phyloP scores from a whole-genome alignment of 352 stramenopile species.

The Vaucheria bursata region DNA sequence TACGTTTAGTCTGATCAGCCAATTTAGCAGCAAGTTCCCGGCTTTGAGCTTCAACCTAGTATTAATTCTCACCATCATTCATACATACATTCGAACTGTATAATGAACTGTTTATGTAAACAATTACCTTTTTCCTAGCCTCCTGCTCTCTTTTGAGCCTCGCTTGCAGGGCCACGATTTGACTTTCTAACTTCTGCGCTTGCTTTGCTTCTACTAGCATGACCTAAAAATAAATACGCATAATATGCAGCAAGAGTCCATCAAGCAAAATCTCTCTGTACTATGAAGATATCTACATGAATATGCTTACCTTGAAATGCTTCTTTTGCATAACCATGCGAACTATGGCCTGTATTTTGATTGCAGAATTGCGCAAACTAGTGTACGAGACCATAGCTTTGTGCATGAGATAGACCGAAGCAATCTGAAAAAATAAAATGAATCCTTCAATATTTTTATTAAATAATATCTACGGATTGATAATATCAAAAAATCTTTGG shows the following conservation, averaged over 20 bases:
- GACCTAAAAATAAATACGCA: background rate
- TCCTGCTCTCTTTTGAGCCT: slow-evolving; percentile 77
- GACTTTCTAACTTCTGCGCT: slow-evolving; percentile 89
- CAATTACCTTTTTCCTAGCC: slow-evolving; percentile 51
- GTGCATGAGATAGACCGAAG: background rate
- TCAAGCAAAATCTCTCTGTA: too few relatives aligned
- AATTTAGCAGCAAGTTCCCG: too few relatives aligned
- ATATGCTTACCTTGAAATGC: slow-evolving; percentile 15
- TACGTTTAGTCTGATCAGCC: too few relatives aligned
- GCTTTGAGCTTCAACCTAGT: too few relatives aligned
- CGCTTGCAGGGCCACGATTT: slow-evolving; percentile 78
- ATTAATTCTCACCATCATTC: too few relatives aligned
- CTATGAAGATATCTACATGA: too few relatives aligned
- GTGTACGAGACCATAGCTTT: background rate
- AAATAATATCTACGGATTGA: too few relatives aligned
- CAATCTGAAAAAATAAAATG: background rate
- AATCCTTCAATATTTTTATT: too few relatives aligned
- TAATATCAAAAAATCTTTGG: too few relatives aligned
- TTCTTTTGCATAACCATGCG: slow-evolving; percentile 18
- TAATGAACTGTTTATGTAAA: too few relatives aligned
- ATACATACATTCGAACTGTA: too few relatives aligned
- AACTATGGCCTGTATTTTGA: slow-evolving; percentile 31
- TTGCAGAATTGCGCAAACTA: slow-evolving; percentile 1
- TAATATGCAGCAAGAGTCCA: too few relatives aligned
- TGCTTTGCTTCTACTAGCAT: slow-evolving; percentile 68